Evolutionary conservation across 2,329 filamentous ascomycete species (phyloP).

Genomic region (Chlorencoelia australis): DNA sequence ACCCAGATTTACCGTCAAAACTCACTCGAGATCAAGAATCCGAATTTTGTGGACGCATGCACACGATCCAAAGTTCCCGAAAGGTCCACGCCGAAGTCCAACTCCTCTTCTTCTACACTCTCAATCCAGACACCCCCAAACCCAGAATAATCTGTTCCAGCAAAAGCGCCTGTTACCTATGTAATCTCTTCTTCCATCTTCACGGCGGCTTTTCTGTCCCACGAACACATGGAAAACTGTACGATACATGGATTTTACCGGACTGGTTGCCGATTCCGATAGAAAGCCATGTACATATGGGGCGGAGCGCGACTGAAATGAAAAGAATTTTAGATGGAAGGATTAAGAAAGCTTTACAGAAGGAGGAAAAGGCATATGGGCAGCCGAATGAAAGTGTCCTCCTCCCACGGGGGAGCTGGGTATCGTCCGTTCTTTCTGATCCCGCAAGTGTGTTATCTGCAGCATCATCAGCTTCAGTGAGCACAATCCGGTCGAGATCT

Average conservation of each 20-base stretch:
- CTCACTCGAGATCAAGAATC: too few relatives aligned
- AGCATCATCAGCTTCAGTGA: slow-evolving; percentile 11
- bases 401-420: slow-evolving; percentile 9
- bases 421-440: slow-evolving; percentile 8
- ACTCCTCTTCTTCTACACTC: slow-evolving; percentile 35
- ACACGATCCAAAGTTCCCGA: neutral
- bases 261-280: slow-evolving; percentile 16
- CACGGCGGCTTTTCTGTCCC: slow-evolving; percentile 34
- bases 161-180: slow-evolving; percentile 43
- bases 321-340: slow-evolving; percentile 10
- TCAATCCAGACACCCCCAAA: slow-evolving; percentile 16
- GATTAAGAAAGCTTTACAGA: slow-evolving; percentile 5
- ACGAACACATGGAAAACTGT: slow-evolving; percentile 35
- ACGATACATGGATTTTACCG: slow-evolving; percentile 37
- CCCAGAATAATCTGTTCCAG: slow-evolving; percentile 38
- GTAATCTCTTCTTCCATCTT: slow-evolving; percentile 35
- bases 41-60: too few relatives aligned
- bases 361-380: slow-evolving; percentile 7
- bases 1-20: too few relatives aligned
- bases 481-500: slow-evolving; percentile 7
- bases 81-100: slow-evolving; percentile 42
- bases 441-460: slow-evolving; percentile 3
- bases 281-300: slow-evolving; percentile 5
- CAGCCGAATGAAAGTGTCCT: slow-evolving; percentile 12
- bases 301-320: slow-evolving; percentile 5